Percentiles rank a stretch among this genome's conserved stretches.
Conservation (phyloP, 345 rosid genomes). For the Populus deltoides region DNA sequence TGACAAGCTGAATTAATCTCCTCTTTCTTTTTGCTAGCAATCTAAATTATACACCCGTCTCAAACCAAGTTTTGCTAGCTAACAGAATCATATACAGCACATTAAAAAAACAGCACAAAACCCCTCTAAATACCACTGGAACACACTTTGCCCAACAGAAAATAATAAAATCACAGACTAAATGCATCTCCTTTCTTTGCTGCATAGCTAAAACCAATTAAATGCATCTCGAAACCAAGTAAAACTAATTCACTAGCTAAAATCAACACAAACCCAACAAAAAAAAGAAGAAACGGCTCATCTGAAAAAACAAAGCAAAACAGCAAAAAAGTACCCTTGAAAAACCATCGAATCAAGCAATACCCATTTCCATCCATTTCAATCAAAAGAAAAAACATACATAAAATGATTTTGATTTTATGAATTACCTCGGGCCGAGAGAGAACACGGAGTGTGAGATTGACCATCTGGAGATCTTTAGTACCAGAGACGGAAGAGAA, state of each 20-base stretch:
- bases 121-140: not conserved
- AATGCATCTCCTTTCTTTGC: not conserved
- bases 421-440: conserved; percentile 74
- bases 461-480: conserved; percentile 98
- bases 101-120: not conserved
- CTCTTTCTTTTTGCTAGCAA: not conserved
- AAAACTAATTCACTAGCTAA: too few relatives aligned
- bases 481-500: conserved; percentile 96
- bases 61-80: not conserved
- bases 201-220: not conserved
- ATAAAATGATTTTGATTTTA: not conserved
- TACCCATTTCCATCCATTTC: not conserved
- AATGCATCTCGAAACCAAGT: not conserved
- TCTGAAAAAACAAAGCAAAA: not conserved
- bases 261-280: not conserved
- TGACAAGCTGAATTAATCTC: not conserved
- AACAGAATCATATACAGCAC: not conserved
- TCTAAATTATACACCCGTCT: not conserved
- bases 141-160: not conserved
- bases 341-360: not conserved
- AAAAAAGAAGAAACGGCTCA: not conserved
- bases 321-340: not conserved
- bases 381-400: not conserved
- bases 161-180: not conserved
- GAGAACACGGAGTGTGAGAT: conserved; percentile 95